These are phyloP conservation scores for Zalaria sp. DNA, from an alignment of 2,329 filamentous ascomycete species.

Conservation along the genomic window DNA sequence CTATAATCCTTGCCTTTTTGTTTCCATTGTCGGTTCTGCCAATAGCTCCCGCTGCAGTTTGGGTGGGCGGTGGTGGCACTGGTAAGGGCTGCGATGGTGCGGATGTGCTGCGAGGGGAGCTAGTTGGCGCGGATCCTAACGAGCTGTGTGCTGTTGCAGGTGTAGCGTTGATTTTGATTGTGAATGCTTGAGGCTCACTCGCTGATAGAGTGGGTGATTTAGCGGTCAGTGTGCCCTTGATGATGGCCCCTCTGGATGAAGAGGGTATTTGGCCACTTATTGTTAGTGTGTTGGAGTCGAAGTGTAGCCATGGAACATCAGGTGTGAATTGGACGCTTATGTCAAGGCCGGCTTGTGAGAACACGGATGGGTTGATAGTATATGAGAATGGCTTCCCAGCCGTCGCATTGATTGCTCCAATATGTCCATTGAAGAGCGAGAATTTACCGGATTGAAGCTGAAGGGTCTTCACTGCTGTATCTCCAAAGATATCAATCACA, in stretches of 20 bases:
- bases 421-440: conserved; percentile 27
- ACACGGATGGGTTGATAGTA: conserved; percentile 28
- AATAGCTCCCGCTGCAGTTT: not conserved
- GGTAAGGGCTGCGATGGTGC: not conserved
- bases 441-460: conserved; percentile 17
- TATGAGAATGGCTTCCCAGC: conserved; percentile 36
- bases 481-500: conserved; percentile 44
- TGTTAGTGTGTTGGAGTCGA: conserved; percentile 17
- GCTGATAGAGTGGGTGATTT: not conserved
- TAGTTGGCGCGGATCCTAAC: not conserved
- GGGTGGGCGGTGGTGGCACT: not conserved
- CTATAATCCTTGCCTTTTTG: conserved; percentile 10
- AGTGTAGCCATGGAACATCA: conserved; percentile 34
- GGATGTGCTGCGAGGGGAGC: not conserved
- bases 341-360: conserved; percentile 25
- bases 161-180: conserved; percentile 19
- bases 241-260: no score
- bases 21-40: conserved; percentile 1
- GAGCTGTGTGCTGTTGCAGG: not conserved
- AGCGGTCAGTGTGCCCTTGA: conserved; percentile 22
- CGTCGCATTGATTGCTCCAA: conserved; percentile 32
- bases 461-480: conserved; percentile 44
- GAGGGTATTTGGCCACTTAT: no score
- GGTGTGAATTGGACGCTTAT: conserved; percentile 30
- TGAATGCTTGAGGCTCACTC: conserved; percentile 29